Base-by-base conservation (phyloP, 2,329 filamentous ascomycete genomes). In the Fusarium napiforme region DNA sequence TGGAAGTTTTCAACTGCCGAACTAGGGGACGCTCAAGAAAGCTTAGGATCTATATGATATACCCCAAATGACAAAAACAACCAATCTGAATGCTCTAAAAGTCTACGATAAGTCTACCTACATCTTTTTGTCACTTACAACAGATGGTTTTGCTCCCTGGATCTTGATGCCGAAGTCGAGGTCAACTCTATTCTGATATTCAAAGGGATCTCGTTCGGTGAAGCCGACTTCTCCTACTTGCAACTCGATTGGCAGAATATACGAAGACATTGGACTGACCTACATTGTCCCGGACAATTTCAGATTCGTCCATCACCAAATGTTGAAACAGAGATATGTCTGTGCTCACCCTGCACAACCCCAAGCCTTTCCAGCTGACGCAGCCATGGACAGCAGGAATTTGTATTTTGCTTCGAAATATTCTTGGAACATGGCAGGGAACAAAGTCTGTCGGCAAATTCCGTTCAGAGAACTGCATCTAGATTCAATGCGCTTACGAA, bases 51-150 rank as follows among this genome's bases (percentile, higher is more conserved):
- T 18, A 9, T 50, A 15, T 19, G 21, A 50, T 50, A 23, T 32
- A 18, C n/a, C 2, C 21, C 5, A 14, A 19, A 3, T 23, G 28
- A 50, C 47, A 50, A 32, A 47, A 32, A 23, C 9, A 14, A 23
- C 7, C 10, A 9, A 5, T 32, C 5, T 18, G 21, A 9, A 15
- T 7, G 7, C 43, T 28, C 4, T 14, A 0, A 2, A 9, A 15
- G 23, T 15, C 10, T 7, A 18, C 7, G 3, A 0, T 1, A 12
- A n/a, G 10, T 32, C 7, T 18, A 23, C 8, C 21, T 18, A 7
- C 18, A 18, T 9, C 15, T 18, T 49, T 11, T 7, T 23, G 11
- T 23, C 21, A 19, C 15, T 14, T 32, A 5, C 0, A 7, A 49
- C n/a, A 32, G 3, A 7, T 3, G 5, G 9, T 14, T 1, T 49